phyloP scores from a whole-genome alignment of 2,329 filamentous ascomycete genomes.

The Calonectria multiphialidica region DNA sequence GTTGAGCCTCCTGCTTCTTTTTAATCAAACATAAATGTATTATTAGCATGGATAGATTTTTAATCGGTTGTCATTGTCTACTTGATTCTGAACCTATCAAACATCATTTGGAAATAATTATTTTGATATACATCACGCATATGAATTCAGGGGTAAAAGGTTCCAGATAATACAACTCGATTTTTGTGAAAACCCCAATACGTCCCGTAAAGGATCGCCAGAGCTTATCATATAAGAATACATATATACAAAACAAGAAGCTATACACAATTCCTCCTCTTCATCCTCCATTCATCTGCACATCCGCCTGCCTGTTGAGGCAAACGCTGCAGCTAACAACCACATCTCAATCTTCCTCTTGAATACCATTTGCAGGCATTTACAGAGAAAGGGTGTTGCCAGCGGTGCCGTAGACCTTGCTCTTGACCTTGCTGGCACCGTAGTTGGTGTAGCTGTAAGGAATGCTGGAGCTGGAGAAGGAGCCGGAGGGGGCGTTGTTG shows the following conservation, averaged over 20 bases:
- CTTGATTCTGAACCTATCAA: too few species aligned
- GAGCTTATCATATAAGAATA: neutral
- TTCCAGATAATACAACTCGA: constrained; percentile 3
- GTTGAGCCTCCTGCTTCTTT: too few species aligned
- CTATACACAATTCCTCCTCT: neutral
- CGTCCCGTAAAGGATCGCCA: neutral
- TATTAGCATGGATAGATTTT: too few species aligned
- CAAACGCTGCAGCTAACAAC: neutral
- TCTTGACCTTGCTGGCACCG: constrained; percentile 60
- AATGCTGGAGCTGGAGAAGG: constrained; percentile 66
- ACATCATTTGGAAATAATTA: too few species aligned
- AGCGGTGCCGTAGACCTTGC: constrained; percentile 53
- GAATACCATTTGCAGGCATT: constrained; percentile 8
- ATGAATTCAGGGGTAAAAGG: too few species aligned
- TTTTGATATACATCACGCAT: too few species aligned
- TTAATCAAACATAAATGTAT: too few species aligned
- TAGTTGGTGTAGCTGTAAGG: constrained; percentile 61
- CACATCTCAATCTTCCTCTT: neutral
- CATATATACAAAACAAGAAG: constrained; percentile 6
- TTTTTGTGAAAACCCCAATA: constrained; percentile 3
- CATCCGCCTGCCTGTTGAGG: neutral
- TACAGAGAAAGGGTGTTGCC: constrained; percentile 54
- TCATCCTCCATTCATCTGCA: neutral
- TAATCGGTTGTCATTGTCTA: too few species aligned
- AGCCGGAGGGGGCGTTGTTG: constrained; percentile 59